Evolutionary conservation across 352 stramenopile species (phyloP), one percentile per base, ranked within the genome.

Genomic region (Stramenopiles sp.): DNA sequence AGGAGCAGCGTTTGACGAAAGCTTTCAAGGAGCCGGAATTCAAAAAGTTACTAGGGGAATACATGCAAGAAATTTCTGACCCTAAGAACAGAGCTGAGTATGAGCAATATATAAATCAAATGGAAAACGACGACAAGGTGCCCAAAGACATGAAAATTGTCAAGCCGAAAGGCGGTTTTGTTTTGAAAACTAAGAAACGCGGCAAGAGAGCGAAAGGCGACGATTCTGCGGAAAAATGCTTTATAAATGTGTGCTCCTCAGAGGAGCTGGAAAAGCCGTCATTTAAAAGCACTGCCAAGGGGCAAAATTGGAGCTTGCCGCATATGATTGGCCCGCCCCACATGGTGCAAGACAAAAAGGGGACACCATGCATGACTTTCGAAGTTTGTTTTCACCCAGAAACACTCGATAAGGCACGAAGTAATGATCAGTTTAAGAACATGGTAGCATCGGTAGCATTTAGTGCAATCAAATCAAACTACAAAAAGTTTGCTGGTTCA

Each of bases 61-160:
- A 98, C 86, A 95, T 97, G 86, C 84, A 90, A 30, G 93, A 97
- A 84, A 94, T 97, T 76, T 92, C 90, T 25, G 92, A 98, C 86
- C 92, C 92, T 8, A 85, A 84, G 32, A 85, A 96, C 83, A 89
- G 90, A 29, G 87, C 87, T 83, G 25, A 67, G 4, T 81, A 14
- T 80, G 32, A 81, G 25, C 55, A 86, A 55, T 95, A 97, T 84
- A 85, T 97, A 7, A 82, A 87, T 8, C 91, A 97, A 81, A 83
- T 97, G 0, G 92, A 97, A 85, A 83, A 76, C 44, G 89, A 97
- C 32, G 88, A 96, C 30, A 92, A 94, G 30, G 86, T 97, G 27
- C 92, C 92, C 0, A 81, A 86, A 7, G 88, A 93, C 83, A 95
- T 96, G 84, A 84, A 91, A 30, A 83, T 97, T 0, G 88, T 97